Base-by-base conservation (phyloP, 176 grass and related monocot genomes). In the Musa schizocarpa region DNA sequence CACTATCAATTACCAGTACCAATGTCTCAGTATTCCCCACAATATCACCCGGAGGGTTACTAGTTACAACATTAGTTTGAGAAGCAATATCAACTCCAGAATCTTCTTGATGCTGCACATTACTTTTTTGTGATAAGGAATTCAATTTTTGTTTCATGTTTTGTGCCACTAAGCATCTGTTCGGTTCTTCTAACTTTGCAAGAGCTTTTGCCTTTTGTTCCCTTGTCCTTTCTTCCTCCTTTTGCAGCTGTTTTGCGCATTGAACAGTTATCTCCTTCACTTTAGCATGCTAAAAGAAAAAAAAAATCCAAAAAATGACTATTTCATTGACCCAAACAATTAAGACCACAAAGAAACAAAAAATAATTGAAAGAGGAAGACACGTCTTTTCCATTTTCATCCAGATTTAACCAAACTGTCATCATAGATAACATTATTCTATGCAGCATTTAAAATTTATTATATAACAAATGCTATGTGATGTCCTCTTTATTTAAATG, bases 151-250 rank as follows among this genome's bases (percentile, higher is more conserved):
- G 84, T 80, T 65, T 82, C 21, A 65, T 64, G 13, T 19, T 65
- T 80, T 78, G 52, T 76, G 79, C 82, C 70, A 80, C 67, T 27
- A 88, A 86, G 3, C 95, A 88, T 34, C 79, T 90, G 65, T 99
- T 89, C 76, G 94, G 67, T 80, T 92, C 95, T 89, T 99, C 95
- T 77, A 94, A 82, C 67, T 99, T 99, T 10, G 81, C 86, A 63
- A 92, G 86, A 80, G 88, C 95, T 88, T 99, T 99, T 78, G 88
- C 91, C 71, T 78, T 99, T 80, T 94, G 95, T 67, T 91, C 85
- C 56, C 84, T 90, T 74, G 69, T 89, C 53, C 88, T 85, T 73
- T 99, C 91, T 55, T 99, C 91, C 79, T 94, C 91, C 70, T 77
- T 76, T 82, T 99, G 88, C 67, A 94, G 63, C 50, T 92, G 87